phyloP scores from a whole-genome alignment of 2,329 filamentous ascomycete genomes.

The Aspergillus persii region DNA sequence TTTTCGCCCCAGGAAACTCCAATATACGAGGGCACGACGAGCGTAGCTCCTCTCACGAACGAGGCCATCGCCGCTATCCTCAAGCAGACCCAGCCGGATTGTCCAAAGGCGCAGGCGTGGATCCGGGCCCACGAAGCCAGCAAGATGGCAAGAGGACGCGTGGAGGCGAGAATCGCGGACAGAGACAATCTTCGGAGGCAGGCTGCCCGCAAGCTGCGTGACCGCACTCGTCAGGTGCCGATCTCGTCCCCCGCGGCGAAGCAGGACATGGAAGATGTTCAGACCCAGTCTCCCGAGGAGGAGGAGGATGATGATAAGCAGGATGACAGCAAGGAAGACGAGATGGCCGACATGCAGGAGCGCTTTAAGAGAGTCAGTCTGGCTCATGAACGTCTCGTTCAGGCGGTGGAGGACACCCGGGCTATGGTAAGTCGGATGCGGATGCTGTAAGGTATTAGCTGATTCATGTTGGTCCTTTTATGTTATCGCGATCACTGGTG shows the following conservation, averaged over 20 bases:
- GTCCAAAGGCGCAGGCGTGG: slow-evolving; percentile 20
- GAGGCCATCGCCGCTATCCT: slow-evolving; percentile 21
- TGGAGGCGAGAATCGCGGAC: slow-evolving; percentile 5
- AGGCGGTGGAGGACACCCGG: slow-evolving; percentile 1
- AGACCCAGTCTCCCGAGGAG: not conserved
- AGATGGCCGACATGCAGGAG: not conserved
- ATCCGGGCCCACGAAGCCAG: slow-evolving; percentile 16
- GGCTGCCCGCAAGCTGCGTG: slow-evolving; percentile 5
- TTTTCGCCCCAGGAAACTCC: not conserved
- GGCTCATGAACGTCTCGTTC: slow-evolving; percentile 18
- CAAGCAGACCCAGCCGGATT: slow-evolving; percentile 14
- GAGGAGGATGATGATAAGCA: not conserved
- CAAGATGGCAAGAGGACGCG: slow-evolving; percentile 5
- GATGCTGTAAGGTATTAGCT: too few species aligned
- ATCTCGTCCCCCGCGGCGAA: slow-evolving; percentile 1
- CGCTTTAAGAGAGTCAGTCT: slow-evolving; percentile 1
- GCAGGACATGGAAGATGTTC: slow-evolving; percentile 5
- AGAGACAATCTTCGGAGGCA: slow-evolving; percentile 11
- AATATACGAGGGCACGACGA: slow-evolving; percentile 1
- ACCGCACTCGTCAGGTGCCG: slow-evolving; percentile 4
- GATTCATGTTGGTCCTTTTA: not conserved
- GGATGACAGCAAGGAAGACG: not conserved
- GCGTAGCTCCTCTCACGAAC: slow-evolving; percentile 8
- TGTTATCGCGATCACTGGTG: not conserved
- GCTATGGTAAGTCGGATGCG: too few species aligned